Evolutionary conservation across 2,329 filamentous ascomycete genomes (phyloP).

Genomic region (Clonostachys rhizophaga): DNA sequence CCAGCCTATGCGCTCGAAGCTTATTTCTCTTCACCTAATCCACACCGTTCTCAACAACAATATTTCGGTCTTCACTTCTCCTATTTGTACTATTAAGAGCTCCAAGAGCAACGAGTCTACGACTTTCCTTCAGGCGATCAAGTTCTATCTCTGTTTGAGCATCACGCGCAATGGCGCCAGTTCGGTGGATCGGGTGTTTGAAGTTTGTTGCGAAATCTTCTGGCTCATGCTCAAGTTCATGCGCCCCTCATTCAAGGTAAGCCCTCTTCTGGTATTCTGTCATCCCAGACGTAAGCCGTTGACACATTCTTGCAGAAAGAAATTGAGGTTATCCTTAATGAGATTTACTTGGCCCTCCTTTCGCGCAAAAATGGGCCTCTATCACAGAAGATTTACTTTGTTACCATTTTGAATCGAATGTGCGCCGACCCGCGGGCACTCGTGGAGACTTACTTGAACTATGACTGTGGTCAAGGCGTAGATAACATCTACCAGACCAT

Average conservation of each 20-base stretch:
- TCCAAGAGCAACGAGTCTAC: slow-evolving; percentile 86
- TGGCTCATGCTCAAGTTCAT: slow-evolving; percentile 96
- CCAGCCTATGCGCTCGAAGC: slow-evolving; percentile 94
- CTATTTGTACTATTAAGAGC: slow-evolving; percentile 86
- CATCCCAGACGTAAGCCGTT: background rate
- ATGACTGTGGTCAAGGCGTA: slow-evolving; percentile 91
- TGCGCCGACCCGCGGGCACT: slow-evolving; percentile 82
- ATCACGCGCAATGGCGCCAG: slow-evolving; percentile 94
- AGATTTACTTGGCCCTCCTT: slow-evolving; percentile 90
- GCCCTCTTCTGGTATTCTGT: slow-evolving; percentile 8
- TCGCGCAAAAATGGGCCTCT: slow-evolving; percentile 82
- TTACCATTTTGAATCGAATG: slow-evolving; percentile 78
- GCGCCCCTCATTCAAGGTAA: slow-evolving; percentile 85
- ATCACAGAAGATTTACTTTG: slow-evolving; percentile 89
- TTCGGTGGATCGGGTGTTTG: slow-evolving; percentile 86
- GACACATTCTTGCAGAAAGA: slow-evolving; percentile 61
- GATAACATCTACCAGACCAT: slow-evolving; percentile 97
- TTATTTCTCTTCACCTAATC: slow-evolving; percentile 91
- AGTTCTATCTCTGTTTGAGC: slow-evolving; percentile 94
- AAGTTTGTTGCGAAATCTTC: slow-evolving; percentile 95
- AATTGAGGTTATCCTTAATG: slow-evolving; percentile 95
- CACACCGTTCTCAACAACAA: slow-evolving; percentile 95
- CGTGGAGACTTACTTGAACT: slow-evolving; percentile 96
- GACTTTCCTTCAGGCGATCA: slow-evolving; percentile 88
- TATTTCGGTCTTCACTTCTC: slow-evolving; percentile 84